These are phyloP conservation scores for Myriangium duriaei DNA, from an alignment of 2,329 filamentous ascomycete species.

Conservation along the genomic window DNA sequence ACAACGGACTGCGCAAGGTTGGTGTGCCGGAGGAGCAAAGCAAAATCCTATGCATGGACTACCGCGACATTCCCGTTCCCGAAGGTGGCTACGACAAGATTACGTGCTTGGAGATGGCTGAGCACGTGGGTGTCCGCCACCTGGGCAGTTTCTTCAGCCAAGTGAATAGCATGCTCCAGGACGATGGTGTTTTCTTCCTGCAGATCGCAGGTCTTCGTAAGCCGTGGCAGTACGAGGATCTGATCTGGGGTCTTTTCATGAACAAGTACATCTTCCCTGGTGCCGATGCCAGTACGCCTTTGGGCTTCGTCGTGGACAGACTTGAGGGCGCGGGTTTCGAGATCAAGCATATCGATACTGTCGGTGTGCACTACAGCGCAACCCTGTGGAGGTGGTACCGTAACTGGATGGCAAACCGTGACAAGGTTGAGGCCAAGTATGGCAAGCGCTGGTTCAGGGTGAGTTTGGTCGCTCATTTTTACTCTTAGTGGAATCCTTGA, in stretches of 20 bases:
- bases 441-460: constrained; percentile 91
- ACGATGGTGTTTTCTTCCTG: constrained; percentile 90
- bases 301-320: constrained; percentile 74
- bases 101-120: constrained; percentile 95
- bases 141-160: constrained; percentile 70
- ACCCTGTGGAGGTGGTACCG: constrained; percentile 98
- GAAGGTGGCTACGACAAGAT: constrained; percentile 82
- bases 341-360: constrained; percentile 81
- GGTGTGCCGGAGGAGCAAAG: constrained; percentile 80
- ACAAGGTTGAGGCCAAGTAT: constrained; percentile 91
- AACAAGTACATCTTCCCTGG: constrained; percentile 99
- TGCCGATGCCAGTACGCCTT: constrained; percentile 85
- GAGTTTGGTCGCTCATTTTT: constrained; percentile 32
- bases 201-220: constrained; percentile 92
- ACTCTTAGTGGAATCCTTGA: too few relatives aligned
- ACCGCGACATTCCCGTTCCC: constrained; percentile 80
- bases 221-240: constrained; percentile 94
- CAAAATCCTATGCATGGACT: constrained; percentile 89
- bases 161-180: constrained; percentile 89
- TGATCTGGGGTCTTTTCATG: constrained; percentile 98
- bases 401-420: constrained; percentile 90
- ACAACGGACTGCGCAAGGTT: constrained; percentile 70
- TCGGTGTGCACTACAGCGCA: constrained; percentile 93
- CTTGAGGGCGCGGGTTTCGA: constrained; percentile 83
- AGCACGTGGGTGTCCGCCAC: constrained; percentile 93